Conservation (phyloP, 1,139 yeast genomes). For the Debaryomyces fabryi region DNA sequence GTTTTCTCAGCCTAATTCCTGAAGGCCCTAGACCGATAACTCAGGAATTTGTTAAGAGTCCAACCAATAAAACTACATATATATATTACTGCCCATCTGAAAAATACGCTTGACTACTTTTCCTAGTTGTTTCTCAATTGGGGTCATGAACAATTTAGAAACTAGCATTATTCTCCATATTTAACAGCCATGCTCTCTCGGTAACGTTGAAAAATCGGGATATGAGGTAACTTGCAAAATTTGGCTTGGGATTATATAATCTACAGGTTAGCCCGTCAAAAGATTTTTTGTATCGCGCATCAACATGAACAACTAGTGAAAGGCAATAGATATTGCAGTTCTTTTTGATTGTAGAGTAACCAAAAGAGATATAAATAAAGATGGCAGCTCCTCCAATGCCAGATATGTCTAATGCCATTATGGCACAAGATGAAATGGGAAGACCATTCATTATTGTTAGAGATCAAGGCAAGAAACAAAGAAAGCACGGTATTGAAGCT, state of each 20-base stretch:
- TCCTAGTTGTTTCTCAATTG: not conserved
- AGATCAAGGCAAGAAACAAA: slow-evolving; percentile 92
- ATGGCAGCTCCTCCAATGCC: slow-evolving; percentile 54
- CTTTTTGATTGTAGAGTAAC: slow-evolving; percentile 2
- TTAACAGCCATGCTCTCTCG: not conserved
- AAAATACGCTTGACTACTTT: not conserved
- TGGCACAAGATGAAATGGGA: slow-evolving; percentile 99
- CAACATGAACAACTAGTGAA: slow-evolving; percentile 7
- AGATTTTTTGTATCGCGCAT: slow-evolving; percentile 9
- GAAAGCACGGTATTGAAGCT: slow-evolving; percentile 93
- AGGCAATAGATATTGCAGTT: slow-evolving; percentile 5
- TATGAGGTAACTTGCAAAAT: slow-evolving; percentile 2
- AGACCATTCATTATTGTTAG: slow-evolving; percentile 97
- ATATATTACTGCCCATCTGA: not conserved
- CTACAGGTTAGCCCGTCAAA: slow-evolving; percentile 4
- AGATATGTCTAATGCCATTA: slow-evolving; percentile 94
- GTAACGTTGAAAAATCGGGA: not conserved
- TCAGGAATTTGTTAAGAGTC: not conserved
- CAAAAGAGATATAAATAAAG: slow-evolving; percentile 1
- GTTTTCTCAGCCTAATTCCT: slow-evolving; percentile 4
- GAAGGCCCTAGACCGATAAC: not conserved
- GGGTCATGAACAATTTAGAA: not conserved
- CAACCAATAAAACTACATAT: not conserved
- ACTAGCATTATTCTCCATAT: not conserved
- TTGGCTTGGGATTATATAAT: not conserved